Evolutionary conservation across 371 early-diverging fungal species (phyloP).

Genomic region (Rhizopus stolonifer): DNA sequence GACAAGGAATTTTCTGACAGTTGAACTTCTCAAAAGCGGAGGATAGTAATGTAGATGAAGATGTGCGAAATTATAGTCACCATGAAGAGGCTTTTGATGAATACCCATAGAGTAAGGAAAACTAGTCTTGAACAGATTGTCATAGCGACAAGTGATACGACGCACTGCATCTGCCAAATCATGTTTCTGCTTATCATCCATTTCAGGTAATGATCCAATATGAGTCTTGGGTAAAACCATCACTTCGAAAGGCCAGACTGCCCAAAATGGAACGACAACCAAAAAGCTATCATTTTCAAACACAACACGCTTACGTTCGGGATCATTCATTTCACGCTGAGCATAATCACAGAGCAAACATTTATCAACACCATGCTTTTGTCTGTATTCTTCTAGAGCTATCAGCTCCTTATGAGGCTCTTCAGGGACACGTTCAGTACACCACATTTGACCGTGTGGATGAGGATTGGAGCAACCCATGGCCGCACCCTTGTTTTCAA

Average conservation of each 20-base stretch:
- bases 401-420: slow-evolving; percentile 75
- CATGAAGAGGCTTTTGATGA: slow-evolving; percentile 75
- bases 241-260: slow-evolving; percentile 94
- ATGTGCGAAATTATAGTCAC: slow-evolving; percentile 58
- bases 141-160: slow-evolving; percentile 80
- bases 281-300: slow-evolving; percentile 78
- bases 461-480: slow-evolving; percentile 98
- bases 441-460: slow-evolving; percentile 93
- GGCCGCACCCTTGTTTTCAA: slow-evolving; percentile 95
- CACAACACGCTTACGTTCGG: slow-evolving; percentile 68
- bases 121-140: slow-evolving; percentile 84
- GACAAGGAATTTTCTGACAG: slow-evolving; percentile 92
- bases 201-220: slow-evolving; percentile 52
- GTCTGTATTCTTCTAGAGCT: slow-evolving; percentile 56
- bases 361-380: slow-evolving; percentile 31
- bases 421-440: slow-evolving; percentile 77
- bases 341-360: slow-evolving; percentile 86
- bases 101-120: slow-evolving; percentile 97
- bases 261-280: slow-evolving; percentile 92
- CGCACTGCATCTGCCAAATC: slow-evolving; percentile 78
- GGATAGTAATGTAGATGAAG: slow-evolving; percentile 95
- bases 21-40: slow-evolving; percentile 84
- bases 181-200: slow-evolving; percentile 41
- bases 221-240: slow-evolving; percentile 79
- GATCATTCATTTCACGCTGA: slow-evolving; percentile 57